These are phyloP conservation scores for Holtermanniella nyarrowii DNA, from an alignment of 768 basidiomycete genomes.

Conservation along the genomic window DNA sequence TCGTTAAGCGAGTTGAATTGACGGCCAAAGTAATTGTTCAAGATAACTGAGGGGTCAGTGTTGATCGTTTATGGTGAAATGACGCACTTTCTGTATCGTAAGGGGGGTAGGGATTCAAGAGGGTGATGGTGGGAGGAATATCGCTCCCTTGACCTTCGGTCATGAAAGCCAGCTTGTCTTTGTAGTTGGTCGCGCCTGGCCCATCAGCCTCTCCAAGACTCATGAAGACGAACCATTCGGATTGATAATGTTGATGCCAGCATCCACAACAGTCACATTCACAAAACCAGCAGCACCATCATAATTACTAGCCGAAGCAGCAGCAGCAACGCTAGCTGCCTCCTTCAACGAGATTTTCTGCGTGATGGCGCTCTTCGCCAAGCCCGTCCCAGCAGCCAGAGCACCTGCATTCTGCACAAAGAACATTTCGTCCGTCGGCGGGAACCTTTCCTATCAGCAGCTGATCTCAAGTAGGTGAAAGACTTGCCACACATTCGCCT, in stretches of 20 bases:
- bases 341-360: constrained; percentile 55
- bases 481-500: constrained; percentile 45
- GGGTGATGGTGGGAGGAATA: constrained; percentile 53
- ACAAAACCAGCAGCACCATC: constrained; percentile 27
- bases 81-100: constrained; percentile 51
- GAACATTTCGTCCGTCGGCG: constrained; percentile 61
- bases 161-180: constrained; percentile 52
- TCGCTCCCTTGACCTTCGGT: constrained; percentile 55
- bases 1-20: constrained; percentile 79
- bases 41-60: constrained; percentile 37
- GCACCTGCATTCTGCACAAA: constrained; percentile 65
- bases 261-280: constrained; percentile 9
- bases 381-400: constrained; percentile 53
- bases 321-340: constrained; percentile 45
- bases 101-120: constrained; percentile 56
- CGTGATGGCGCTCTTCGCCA: constrained; percentile 56
- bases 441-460: constrained; percentile 45
- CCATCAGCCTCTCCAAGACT: constrained; percentile 51
- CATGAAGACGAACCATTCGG: constrained; percentile 51
- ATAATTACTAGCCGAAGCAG: constrained; percentile 44
- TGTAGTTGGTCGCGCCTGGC: constrained; percentile 46
- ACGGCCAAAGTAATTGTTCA: constrained; percentile 69
- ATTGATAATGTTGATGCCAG: constrained; percentile 5
- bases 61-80: constrained; percentile 24
- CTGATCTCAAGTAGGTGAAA: background rate